Conservation (phyloP, 192 early-diverging fungal genomes). For the Podila verticillata region DNA sequence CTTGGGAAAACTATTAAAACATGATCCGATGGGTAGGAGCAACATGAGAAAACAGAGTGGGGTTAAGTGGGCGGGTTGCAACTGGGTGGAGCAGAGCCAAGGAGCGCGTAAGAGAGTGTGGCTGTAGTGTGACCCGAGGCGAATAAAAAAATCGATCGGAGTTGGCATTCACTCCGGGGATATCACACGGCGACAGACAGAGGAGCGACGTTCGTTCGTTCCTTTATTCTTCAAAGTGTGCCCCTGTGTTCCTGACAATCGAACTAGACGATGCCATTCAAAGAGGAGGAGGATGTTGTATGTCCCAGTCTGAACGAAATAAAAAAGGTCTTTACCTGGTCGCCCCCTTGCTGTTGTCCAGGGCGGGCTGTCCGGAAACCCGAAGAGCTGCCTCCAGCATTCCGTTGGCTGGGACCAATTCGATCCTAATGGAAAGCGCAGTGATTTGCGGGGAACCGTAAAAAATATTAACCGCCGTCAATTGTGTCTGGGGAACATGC, state of each 20-base stretch:
- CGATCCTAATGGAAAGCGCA: slow-evolving; percentile 24
- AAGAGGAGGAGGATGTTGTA: not conserved
- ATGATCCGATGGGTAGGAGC: not conserved
- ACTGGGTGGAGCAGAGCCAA: no score
- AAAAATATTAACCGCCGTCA: slow-evolving; percentile 7
- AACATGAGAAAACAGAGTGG: not conserved
- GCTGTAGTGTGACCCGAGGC: no score
- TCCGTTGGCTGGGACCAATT: slow-evolving; percentile 21
- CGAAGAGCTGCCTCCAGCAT: slow-evolving; percentile 34
- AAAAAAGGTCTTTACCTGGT: slow-evolving; percentile 26
- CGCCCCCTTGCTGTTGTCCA: slow-evolving; percentile 42
- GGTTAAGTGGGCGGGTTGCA: not conserved
- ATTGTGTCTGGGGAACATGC: not conserved
- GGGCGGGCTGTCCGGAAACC: slow-evolving; percentile 43
- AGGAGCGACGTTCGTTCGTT: no score
- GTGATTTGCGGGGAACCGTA: slow-evolving; percentile 22
- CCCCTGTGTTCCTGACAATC: no score
- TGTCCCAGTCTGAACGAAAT: not conserved
- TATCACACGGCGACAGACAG: no score
- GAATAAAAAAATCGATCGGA: no score
- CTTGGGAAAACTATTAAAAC: slow-evolving; percentile 61
- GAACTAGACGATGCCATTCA: not conserved
- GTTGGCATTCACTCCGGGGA: no score
- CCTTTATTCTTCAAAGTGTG: no score
- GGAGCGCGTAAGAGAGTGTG: no score